phyloP scores from a whole-genome alignment of 2,329 filamentous ascomycete genomes.

The Tolypocladium pustulatum region DNA sequence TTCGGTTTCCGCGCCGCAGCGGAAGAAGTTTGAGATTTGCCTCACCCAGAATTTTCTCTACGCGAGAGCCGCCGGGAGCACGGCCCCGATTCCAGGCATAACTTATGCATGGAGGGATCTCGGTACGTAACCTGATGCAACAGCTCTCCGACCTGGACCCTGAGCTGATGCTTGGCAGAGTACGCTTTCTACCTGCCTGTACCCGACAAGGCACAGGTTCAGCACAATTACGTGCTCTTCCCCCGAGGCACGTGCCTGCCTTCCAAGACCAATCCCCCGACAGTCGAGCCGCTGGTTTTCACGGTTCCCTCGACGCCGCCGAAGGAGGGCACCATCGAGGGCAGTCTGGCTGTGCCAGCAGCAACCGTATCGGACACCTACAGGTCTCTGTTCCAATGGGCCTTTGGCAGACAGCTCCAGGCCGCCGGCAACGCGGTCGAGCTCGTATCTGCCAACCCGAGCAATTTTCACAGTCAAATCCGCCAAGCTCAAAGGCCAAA shows the following conservation, averaged over 20 bases:
- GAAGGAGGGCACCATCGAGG: slow-evolving; percentile 47
- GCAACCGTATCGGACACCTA: slow-evolving; percentile 48
- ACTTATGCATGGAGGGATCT: slow-evolving; percentile 52
- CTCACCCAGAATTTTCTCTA: slow-evolving; percentile 51
- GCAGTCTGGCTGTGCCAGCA: slow-evolving; percentile 37
- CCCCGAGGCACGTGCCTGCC: slow-evolving; percentile 44
- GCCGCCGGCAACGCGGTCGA: slow-evolving; percentile 34
- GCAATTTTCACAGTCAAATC: slow-evolving; percentile 45
- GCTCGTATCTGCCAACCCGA: slow-evolving; percentile 42
- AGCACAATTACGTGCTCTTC: slow-evolving; percentile 56
- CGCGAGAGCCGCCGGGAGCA: slow-evolving; percentile 40
- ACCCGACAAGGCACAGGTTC: slow-evolving; percentile 53
- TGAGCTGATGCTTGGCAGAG: slow-evolving; percentile 29
- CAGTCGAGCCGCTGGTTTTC: slow-evolving; percentile 51
- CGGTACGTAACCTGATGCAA: slow-evolving; percentile 29
- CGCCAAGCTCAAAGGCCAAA: slow-evolving; percentile 47
- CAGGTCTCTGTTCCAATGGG: slow-evolving; percentile 50
- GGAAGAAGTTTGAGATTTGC: slow-evolving; percentile 58
- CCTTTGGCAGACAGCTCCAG: slow-evolving; percentile 40
- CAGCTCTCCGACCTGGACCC: background rate
- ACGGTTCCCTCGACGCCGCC: slow-evolving; percentile 49
- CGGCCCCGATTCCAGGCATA: slow-evolving; percentile 40
- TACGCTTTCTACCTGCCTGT: slow-evolving; percentile 54
- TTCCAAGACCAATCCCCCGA: slow-evolving; percentile 30
- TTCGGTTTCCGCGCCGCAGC: slow-evolving; percentile 54